Evolutionary conservation across 768 basidiomycete species (phyloP), one percentile per base, ranked within the genome.

Genomic region (Mycena pura): DNA sequence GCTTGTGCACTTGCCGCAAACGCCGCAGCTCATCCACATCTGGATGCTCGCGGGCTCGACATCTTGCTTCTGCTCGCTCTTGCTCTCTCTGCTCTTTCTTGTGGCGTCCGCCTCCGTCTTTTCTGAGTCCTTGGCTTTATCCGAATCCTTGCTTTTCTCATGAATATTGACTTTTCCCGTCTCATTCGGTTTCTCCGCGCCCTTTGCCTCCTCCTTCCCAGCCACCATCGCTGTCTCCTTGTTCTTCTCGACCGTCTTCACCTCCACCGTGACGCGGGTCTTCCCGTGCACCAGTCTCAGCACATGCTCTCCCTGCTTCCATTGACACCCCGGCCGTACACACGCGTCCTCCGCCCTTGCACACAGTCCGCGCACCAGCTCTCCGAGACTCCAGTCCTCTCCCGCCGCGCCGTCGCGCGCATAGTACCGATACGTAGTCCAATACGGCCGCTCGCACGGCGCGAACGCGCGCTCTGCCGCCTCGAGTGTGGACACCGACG

Each of bases 391-490:
- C 47, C 66, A 66, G 39, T 81, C 79, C 15, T 48, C 70, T 1
- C 74, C 75, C 9, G 57, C 46, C 6, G 64, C 54, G 6, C 58
- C 55, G 11, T 49, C 32, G 14, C 68, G 69, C n/a, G 78, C 74
- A 67, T 79, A 85, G 69, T 84, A 86, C 52, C 75, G 73, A 65
- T 80, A 87, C 9, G 84, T 84, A 22, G 78, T 61, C 83, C 82
- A 86, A 5, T 72, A 72, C 8, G 82, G 80, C 29, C 76, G 75
- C 7, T 78, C 82, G 65, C 86, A 88, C 14, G 74, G 69, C 10
- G 70, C 67, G n/a, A 38, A 70, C 46, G 8, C 64, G 44, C 2
- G 64, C 56, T 27, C n/a, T 27, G 13, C 65, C 9, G 25, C 15
- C 25, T 63, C 60, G 14, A 63, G 52, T 21, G 63, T 47, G 54